Evolutionary conservation across 495 filamentous ascomycete species (phyloP).

Genomic region (Aspergillus campestris): DNA sequence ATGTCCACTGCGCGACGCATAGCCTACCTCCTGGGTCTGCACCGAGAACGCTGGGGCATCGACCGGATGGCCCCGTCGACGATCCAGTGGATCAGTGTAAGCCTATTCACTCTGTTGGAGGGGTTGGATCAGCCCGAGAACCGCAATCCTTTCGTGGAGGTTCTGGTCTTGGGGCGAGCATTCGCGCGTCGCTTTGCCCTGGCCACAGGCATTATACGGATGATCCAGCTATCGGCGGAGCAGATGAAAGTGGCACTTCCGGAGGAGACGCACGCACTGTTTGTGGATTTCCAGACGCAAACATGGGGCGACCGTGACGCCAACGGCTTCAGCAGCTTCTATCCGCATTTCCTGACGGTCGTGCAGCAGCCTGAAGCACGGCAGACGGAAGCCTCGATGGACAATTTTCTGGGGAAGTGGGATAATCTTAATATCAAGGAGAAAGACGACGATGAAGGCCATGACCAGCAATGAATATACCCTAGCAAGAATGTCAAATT

Average conservation of each 20-base stretch:
- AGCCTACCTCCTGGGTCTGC: slow-evolving; percentile 13
- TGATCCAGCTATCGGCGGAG: slow-evolving; percentile 23
- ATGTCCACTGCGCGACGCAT: slow-evolving; percentile 14
- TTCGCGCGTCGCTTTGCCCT: slow-evolving; percentile 23
- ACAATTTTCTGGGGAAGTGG: slow-evolving; percentile 22
- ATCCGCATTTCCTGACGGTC: slow-evolving; percentile 19
- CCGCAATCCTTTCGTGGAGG: slow-evolving; percentile 20
- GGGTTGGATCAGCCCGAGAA: slow-evolving; percentile 16
- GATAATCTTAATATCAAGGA: slow-evolving; percentile 13
- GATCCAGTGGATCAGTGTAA: slow-evolving; percentile 24
- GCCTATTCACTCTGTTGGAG: slow-evolving; percentile 23
- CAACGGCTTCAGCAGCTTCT: slow-evolving; percentile 23
- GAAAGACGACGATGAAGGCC: neutral
- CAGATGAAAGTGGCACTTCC: slow-evolving; percentile 20
- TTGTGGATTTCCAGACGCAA: slow-evolving; percentile 18
- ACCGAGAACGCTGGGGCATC: slow-evolving; percentile 21
- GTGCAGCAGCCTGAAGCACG: slow-evolving; percentile 7
- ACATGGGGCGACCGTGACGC: slow-evolving; percentile 16
- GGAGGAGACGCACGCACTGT: slow-evolving; percentile 20
- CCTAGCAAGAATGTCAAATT: no score
- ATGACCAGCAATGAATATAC: no score
- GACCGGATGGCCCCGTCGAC: slow-evolving; percentile 20
- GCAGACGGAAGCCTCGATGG: slow-evolving; percentile 11
- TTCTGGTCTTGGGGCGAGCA: slow-evolving; percentile 16
- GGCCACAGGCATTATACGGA: slow-evolving; percentile 25